These are phyloP conservation scores for Globisporangium yorkense DNA, from an alignment of 352 stramenopile genomes.

Conservation along the genomic window DNA sequence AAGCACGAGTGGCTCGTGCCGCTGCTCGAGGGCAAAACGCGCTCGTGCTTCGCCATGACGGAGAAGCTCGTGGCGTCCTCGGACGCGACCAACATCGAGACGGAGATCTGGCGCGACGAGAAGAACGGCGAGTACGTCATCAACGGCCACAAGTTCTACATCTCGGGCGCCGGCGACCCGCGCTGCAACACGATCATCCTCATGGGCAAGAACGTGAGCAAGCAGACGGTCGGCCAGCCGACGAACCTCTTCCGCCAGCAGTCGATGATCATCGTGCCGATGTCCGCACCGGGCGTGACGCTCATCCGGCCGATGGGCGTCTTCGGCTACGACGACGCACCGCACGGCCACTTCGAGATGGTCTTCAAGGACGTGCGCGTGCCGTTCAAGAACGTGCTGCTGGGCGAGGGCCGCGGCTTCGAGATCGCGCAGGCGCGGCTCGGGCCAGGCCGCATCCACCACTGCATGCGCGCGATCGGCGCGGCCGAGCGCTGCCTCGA, in stretches of 20 bases:
- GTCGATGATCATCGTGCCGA: conserved; percentile 91
- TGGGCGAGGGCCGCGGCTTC: conserved; percentile 82
- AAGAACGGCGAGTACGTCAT: conserved; percentile 86
- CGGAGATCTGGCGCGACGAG: conserved; percentile 64
- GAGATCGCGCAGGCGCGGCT: conserved; percentile 90
- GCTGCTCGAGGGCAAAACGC: conserved; percentile 90
- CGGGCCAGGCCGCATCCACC: conserved; percentile 95
- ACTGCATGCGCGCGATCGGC: conserved; percentile 97
- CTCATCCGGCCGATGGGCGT: conserved; percentile 88
- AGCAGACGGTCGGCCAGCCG: conserved; percentile 13
- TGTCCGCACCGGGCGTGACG: conserved; percentile 87
- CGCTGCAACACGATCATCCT: conserved; percentile 89
- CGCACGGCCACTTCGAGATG: conserved; percentile 94
- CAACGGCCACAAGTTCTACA: conserved; percentile 96
- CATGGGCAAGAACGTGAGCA: conserved; percentile 66
- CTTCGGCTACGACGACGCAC: conserved; percentile 97
- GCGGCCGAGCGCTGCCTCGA: conserved; percentile 83
- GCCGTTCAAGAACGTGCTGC: conserved; percentile 83
- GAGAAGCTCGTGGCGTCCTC: conserved; percentile 94
- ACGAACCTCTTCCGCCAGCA: conserved; percentile 65
- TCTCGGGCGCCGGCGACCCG: conserved; percentile 93
- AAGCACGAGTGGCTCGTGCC: conserved; percentile 92
- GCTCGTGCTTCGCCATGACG: conserved; percentile 97
- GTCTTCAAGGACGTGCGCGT: conserved; percentile 93
- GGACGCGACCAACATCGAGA: conserved; percentile 95